These are phyloP conservation scores for Penicillium psychrosexuale DNA, from an alignment of 2,329 filamentous ascomycete genomes.

Conservation along the genomic window DNA sequence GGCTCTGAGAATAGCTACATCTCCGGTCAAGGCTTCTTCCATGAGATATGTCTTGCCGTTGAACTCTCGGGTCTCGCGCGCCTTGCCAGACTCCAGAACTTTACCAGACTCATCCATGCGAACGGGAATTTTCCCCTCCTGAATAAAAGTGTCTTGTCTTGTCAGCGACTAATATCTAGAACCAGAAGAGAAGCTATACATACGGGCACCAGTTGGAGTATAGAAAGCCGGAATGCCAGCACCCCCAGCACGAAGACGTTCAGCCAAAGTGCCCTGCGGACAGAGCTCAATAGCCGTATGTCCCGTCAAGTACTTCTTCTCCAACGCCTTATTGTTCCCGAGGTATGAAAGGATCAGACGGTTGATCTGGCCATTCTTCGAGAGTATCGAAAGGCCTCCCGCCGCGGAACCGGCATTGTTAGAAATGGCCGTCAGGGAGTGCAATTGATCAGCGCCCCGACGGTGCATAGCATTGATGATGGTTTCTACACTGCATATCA, in stretches of 20 bases:
- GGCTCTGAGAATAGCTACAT: slow-evolving; percentile 73
- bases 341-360: slow-evolving; percentile 73
- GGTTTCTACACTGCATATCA: slow-evolving; percentile 53
- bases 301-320: slow-evolving; percentile 71
- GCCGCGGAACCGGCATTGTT: slow-evolving; percentile 74
- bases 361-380: slow-evolving; percentile 66
- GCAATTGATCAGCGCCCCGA: slow-evolving; percentile 54
- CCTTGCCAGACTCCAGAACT: slow-evolving; percentile 65
- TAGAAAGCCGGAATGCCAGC: slow-evolving; percentile 79
- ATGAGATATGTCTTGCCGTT: slow-evolving; percentile 70
- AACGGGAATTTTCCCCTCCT: slow-evolving; percentile 57
- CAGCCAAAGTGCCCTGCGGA: slow-evolving; percentile 59
- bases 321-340: slow-evolving; percentile 72
- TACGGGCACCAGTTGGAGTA: slow-evolving; percentile 69
- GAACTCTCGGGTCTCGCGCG: slow-evolving; percentile 70
- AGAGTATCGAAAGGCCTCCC: slow-evolving; percentile 66
- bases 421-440: slow-evolving; percentile 68
- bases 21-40: slow-evolving; percentile 72
- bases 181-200: slow-evolving; percentile 25
- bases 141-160: slow-evolving; percentile 33
- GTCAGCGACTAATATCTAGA: background rate
- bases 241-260: slow-evolving; percentile 65
- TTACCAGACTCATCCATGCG: slow-evolving; percentile 78
- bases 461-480: slow-evolving; percentile 66
- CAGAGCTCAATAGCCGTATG: slow-evolving; percentile 72